Base-by-base conservation (phyloP, 2,329 filamentous ascomycete genomes). In the Raffaelea arxii region DNA sequence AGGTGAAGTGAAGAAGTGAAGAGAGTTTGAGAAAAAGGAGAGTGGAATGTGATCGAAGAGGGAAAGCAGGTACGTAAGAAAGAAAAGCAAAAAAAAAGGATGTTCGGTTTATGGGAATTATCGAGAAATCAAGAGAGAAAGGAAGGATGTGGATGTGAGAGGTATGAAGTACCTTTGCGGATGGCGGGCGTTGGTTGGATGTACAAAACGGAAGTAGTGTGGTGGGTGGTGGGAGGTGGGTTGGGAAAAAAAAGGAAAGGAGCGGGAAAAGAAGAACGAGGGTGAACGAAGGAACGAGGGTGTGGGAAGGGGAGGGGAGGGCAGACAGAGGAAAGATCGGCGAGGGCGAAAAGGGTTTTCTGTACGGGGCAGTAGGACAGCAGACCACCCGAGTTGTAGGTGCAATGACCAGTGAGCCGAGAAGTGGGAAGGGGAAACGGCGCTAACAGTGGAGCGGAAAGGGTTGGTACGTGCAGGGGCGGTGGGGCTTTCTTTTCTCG, bases 141-240 rank as follows among this genome's bases (percentile, higher is more conserved):
- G 32, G 6, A 10, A 16, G 14, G 16, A n/a, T 7, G 16, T 40
- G 6, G 38, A 40, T 7, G 38, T 16, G 38, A 40, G 11, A 14
- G 47, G 27, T 32, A 43, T 41, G 24, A 35, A 27, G 47, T 42
- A 49, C 43, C 46, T 49, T 49, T 46, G 47, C 41, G 25, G 35
- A 38, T 37, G 41, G n/a, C n/a, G n/a, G n/a, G n/a, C n/a, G 41
- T 44, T 41, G 47, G 47, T 45, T 12, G 38, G 21, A 40, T 22
- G 37, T 14, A 23, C 11, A n/a, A 23, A 24, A 16, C 21, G 12
- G 38, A 40, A 5, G 6, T 14, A 21, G 38, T 23, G 38, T 23
- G 21, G 22, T 7, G 19, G 37, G 30, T 27, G 30, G 38, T 30
- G 43, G 30, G 12, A 35, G 37, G 41, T 47, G 46, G 36, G 46